A percentile compares a stretch with the other conserved stretches of the same genome.
Evolutionary conservation across 306 rosid species (phyloP).

Genomic region (Sophora flavescens): DNA sequence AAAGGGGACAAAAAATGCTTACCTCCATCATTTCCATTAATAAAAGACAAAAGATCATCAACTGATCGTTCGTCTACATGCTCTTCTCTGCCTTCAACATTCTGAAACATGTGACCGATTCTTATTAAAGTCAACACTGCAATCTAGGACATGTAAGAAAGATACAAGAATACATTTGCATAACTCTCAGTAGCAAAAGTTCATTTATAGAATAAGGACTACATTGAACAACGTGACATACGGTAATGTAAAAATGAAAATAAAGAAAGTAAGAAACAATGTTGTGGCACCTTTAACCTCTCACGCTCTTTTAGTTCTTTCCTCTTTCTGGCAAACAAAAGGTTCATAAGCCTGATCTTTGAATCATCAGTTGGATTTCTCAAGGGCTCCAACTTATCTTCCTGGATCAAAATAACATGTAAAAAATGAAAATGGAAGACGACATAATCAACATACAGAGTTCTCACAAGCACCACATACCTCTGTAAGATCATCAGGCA

Average conservation of each 20-base stretch:
- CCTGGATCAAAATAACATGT: slow-evolving; percentile 62
- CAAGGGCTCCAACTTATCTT: slow-evolving; percentile 95
- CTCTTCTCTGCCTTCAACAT: slow-evolving; percentile 75
- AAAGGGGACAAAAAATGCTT: slow-evolving; percentile 29
- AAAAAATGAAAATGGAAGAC: slow-evolving; percentile 46
- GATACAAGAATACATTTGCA: slow-evolving; percentile 3
- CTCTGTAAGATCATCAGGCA: slow-evolving; percentile 99
- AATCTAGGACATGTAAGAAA: slow-evolving; percentile 11
- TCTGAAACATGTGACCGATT: slow-evolving; percentile 63
- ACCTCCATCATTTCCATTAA: slow-evolving; percentile 92
- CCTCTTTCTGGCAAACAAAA: slow-evolving; percentile 95
- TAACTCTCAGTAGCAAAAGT: slow-evolving; percentile 54
- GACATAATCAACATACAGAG: slow-evolving; percentile 49
- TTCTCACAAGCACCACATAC: slow-evolving; percentile 70
- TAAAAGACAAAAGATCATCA: slow-evolving; percentile 93
- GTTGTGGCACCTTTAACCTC: slow-evolving; percentile 79
- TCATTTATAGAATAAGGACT: slow-evolving; percentile 19
- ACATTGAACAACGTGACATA: slow-evolving; percentile 23
- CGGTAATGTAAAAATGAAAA: slow-evolving; percentile 26
- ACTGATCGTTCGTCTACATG: slow-evolving; percentile 91
- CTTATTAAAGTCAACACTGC: slow-evolving; percentile 17
- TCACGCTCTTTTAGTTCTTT: slow-evolving; percentile 92
- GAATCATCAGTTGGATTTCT: slow-evolving; percentile 91
- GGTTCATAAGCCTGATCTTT: slow-evolving; percentile 92
- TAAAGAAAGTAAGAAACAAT: slow-evolving; percentile 42